Conservation (phyloP, 257 asterid genomes). For the Nicotiana paniculata region DNA sequence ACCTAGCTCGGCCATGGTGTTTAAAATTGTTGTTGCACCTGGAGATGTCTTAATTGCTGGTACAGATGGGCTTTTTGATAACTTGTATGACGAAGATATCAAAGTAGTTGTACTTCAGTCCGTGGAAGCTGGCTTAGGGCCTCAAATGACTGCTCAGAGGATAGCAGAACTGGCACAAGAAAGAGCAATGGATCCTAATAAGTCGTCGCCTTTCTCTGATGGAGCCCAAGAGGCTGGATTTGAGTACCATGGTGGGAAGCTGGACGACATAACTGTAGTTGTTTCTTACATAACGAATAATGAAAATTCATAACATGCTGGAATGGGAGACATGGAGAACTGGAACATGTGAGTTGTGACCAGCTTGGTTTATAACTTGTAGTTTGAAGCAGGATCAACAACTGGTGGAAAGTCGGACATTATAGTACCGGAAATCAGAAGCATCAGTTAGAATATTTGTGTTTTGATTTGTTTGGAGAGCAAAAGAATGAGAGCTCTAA, state of each 20-base stretch:
- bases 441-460: neutral
- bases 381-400: neutral
- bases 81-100: slow-evolving; percentile 10
- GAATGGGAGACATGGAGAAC: neutral
- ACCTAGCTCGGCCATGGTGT: slow-evolving; percentile 6
- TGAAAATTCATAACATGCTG: neutral
- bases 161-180: slow-evolving; percentile 14
- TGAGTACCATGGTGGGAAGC: slow-evolving; percentile 12
- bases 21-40: slow-evolving; percentile 3
- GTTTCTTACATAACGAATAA: neutral
- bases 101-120: slow-evolving; percentile 10
- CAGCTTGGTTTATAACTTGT: neutral
- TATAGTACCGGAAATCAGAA: neutral
- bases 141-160: slow-evolving; percentile 13
- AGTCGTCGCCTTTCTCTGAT: slow-evolving; percentile 11
- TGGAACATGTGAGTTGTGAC: neutral
- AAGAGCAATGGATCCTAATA: slow-evolving; percentile 7
- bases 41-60: slow-evolving; percentile 15
- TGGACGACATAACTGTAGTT: slow-evolving; percentile 17
- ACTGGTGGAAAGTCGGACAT: neutral
- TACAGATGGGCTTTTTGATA: slow-evolving; percentile 19
- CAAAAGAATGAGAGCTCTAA: neutral
- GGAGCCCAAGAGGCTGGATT: slow-evolving; percentile 12
- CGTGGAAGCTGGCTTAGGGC: slow-evolving; percentile 9
- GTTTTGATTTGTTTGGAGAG: neutral